Conservation (phyloP, 1,284 basidiomycete genomes). For the Ustilago bromivora region DNA sequence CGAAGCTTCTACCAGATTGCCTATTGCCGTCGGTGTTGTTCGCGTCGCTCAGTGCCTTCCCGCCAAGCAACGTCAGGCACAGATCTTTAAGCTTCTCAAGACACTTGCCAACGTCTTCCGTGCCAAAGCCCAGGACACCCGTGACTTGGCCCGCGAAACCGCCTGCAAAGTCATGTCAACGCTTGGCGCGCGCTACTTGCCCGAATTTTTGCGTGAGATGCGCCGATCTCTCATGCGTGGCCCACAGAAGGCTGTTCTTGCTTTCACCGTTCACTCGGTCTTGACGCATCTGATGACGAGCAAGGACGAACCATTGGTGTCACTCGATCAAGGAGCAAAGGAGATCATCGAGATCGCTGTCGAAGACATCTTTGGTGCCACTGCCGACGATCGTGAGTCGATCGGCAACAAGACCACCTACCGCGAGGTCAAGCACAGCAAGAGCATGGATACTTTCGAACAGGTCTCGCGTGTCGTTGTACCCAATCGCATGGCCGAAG, state of each 20-base stretch:
- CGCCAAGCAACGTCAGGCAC: constrained; percentile 71
- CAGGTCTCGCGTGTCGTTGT: constrained; percentile 60
- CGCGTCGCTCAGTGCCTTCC: constrained; percentile 87
- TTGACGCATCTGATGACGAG: constrained; percentile 75
- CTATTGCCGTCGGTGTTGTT: constrained; percentile 87
- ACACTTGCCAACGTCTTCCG: constrained; percentile 87
- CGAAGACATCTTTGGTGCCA: constrained; percentile 94
- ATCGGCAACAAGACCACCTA: constrained; percentile 91
- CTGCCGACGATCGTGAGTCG: constrained; percentile 86
- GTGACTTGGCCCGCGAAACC: constrained; percentile 87
- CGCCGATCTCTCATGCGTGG: constrained; percentile 86
- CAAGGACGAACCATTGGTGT: constrained; percentile 73
- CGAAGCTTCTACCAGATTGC: constrained; percentile 77
- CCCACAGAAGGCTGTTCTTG: constrained; percentile 92
- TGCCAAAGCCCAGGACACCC: constrained; percentile 91
- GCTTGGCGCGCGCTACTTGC: constrained; percentile 81
- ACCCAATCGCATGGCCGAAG: constrained; percentile 75
- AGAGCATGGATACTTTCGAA: constrained; percentile 69
- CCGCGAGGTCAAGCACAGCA: constrained; percentile 65
- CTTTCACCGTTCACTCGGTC: constrained; percentile 85
- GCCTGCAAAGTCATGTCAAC: constrained; percentile 83
- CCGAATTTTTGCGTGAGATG: constrained; percentile 82
- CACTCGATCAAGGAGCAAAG: constrained; percentile 78
- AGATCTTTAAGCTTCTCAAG: constrained; percentile 84
- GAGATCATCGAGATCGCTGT: constrained; percentile 84